phyloP scores from a whole-genome alignment of 2,329 filamentous ascomycete genomes.

The Pseudogymnoascus sp. region DNA sequence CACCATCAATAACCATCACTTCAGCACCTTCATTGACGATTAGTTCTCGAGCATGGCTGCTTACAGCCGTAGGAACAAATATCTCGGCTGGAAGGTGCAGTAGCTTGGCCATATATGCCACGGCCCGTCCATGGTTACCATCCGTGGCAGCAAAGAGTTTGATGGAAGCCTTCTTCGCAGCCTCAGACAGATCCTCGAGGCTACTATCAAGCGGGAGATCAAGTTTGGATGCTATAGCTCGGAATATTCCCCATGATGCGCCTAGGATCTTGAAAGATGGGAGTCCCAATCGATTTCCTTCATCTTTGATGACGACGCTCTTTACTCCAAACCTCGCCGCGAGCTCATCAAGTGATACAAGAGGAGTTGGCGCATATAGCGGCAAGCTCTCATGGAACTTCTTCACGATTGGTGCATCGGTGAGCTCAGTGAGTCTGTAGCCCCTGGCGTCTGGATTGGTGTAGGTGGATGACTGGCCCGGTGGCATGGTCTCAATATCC shows the following conservation, averaged over 20 bases:
- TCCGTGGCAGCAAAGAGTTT: slow-evolving; percentile 60
- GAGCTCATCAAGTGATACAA: slow-evolving; percentile 46
- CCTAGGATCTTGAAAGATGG: slow-evolving; percentile 76
- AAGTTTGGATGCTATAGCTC: slow-evolving; percentile 37
- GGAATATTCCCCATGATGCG: slow-evolving; percentile 64
- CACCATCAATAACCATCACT: slow-evolving; percentile 47
- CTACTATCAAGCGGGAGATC: slow-evolving; percentile 14
- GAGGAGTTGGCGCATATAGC: slow-evolving; percentile 46
- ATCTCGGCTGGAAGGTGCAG: slow-evolving; percentile 50
- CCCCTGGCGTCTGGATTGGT: neutral
- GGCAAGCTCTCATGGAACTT: slow-evolving; percentile 53
- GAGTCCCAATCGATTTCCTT: slow-evolving; percentile 59
- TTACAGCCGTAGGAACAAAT: slow-evolving; percentile 56
- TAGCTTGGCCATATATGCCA: slow-evolving; percentile 59
- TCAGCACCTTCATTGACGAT: slow-evolving; percentile 58
- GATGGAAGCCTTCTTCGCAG: slow-evolving; percentile 29
- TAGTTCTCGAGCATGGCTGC: slow-evolving; percentile 41
- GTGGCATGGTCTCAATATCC: neutral
- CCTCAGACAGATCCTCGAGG: slow-evolving; percentile 38
- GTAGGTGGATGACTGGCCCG: neutral
- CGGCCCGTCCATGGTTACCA: slow-evolving; percentile 69
- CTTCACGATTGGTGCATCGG: neutral
- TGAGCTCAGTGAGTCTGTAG: neutral
- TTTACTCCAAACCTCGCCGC: slow-evolving; percentile 51
- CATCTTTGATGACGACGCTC: slow-evolving; percentile 62